Conservation (phyloP, 2,329 filamentous ascomycete species). For the Sclerotinia glacialis region DNA sequence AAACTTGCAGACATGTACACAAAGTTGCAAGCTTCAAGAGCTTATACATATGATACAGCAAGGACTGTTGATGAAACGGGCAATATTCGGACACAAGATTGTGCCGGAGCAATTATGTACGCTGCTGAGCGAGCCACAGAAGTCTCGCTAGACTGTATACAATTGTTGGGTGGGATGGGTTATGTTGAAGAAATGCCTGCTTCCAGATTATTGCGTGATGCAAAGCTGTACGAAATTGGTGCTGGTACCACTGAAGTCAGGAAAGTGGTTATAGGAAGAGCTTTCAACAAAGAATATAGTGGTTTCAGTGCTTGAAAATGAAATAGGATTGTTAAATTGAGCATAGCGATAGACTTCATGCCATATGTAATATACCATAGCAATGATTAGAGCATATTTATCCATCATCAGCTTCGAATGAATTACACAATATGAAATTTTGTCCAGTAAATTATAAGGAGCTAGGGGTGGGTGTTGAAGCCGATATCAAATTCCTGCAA, state of each 20-base stretch:
- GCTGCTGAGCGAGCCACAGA: constrained; percentile 89
- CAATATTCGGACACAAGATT: constrained; percentile 79
- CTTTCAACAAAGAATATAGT: constrained; percentile 39
- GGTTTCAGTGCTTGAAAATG: constrained; percentile 23
- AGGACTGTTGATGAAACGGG: constrained; percentile 73
- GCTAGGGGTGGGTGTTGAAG: no score
- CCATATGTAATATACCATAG: constrained; percentile 15
- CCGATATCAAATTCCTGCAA: background rate
- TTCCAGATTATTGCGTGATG: constrained; percentile 74
- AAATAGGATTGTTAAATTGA: background rate
- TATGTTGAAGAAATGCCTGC: constrained; percentile 95
- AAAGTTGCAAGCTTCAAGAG: constrained; percentile 76
- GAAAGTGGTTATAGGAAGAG: constrained; percentile 81
- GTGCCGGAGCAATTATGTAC: constrained; percentile 89
- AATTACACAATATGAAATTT: background rate
- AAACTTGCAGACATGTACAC: constrained; percentile 98
- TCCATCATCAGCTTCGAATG: background rate
- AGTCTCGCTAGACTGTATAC: constrained; percentile 81
- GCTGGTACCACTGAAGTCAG: constrained; percentile 93
- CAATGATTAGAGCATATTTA: background rate
- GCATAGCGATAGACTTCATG: background rate
- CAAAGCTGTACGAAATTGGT: constrained; percentile 90
- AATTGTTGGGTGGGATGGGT: constrained; percentile 91
- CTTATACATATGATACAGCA: constrained; percentile 86
- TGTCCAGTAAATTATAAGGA: background rate